A percentile compares a stretch with the other conserved stretches of the same genome.
Evolutionary conservation across 139 green algal genomes (phyloP).

Genomic region (Coelastrella sp.): DNA sequence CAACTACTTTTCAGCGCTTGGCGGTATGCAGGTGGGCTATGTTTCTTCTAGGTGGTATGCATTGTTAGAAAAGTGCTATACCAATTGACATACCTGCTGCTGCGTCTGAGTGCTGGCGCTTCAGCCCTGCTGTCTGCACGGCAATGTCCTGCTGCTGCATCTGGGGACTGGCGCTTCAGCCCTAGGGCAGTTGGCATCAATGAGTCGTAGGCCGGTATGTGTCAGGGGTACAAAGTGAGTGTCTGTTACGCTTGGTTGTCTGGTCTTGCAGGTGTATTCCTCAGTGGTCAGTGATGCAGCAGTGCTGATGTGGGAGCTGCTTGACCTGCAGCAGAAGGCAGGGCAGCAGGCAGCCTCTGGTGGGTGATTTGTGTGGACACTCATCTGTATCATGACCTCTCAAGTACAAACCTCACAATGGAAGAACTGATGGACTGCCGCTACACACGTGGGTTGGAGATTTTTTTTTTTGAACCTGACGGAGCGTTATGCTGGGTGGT

Average conservation of each 20-base stretch:
- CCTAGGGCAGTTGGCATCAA: no score
- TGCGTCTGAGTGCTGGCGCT: no score
- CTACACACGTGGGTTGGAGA: no score
- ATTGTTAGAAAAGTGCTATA: no score
- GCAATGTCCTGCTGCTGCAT: neutral
- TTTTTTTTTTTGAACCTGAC: no score
- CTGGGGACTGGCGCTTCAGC: no score
- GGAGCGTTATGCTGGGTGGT: neutral
- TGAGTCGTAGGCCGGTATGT: no score
- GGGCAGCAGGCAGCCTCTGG: neutral
- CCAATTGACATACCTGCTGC: no score
- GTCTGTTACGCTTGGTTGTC: neutral
- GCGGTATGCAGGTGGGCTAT: conserved; percentile 53
- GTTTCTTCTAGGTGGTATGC: neutral
- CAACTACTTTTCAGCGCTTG: conserved; percentile 79
- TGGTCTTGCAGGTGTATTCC: conserved; percentile 39
- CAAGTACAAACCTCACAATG: no score
- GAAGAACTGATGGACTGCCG: no score
- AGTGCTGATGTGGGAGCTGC: conserved; percentile 45
- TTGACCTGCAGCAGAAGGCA: conserved; percentile 31
- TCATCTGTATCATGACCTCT: no score
- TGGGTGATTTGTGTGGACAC: neutral
- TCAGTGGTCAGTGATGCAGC: conserved; percentile 41
- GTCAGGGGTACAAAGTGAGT: no score
- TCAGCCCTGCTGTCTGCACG: neutral